These are phyloP conservation scores for Omphalotus guepiniiformis DNA, from an alignment of 768 basidiomycete species.

Conservation along the genomic window DNA sequence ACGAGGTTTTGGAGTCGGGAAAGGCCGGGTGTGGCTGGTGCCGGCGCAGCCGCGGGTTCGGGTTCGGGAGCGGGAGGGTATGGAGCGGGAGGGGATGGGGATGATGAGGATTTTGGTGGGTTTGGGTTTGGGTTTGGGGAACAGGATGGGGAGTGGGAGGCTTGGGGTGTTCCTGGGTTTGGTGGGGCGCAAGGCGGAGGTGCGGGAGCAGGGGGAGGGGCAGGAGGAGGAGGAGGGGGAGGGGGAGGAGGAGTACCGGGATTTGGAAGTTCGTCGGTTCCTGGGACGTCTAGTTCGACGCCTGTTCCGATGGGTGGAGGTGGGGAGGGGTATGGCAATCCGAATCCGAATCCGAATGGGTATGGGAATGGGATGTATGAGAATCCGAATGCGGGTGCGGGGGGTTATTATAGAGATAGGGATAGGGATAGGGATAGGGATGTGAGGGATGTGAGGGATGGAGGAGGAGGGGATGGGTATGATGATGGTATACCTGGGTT, in stretches of 20 bases:
- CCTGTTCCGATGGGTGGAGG: no score
- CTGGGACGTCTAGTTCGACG: no score
- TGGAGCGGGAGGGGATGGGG: conserved; percentile 48
- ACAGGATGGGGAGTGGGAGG: conserved; percentile 21
- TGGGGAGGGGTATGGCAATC: no score
- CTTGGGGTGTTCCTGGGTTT: no score
- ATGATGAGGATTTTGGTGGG: conserved; percentile 75
- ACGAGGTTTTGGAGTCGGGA: conserved; percentile 98
- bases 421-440: conserved; percentile 45
- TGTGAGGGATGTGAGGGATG: conserved; percentile 15
- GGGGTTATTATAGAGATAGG: conserved; percentile 75
- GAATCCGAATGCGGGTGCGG: conserved; percentile 65
- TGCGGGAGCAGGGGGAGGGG: not conserved
- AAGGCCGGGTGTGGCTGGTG: conserved; percentile 76
- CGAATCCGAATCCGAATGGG: no score
- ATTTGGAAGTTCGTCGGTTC: no score
- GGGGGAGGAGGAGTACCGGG: not conserved
- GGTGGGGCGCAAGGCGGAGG: not conserved
- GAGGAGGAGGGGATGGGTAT: conserved; percentile 4
- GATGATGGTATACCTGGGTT: no score
- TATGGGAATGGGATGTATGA: no score
- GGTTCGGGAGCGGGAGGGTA: conserved; percentile 76
- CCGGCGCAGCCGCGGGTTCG: conserved; percentile 65
- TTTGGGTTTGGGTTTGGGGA: conserved; percentile 63
- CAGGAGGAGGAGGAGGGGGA: not conserved